A percentile compares a stretch with the other conserved stretches of the same genome.
These are phyloP conservation scores for Penicillium maclennaniae DNA, from an alignment of 495 filamentous ascomycete species.

Conservation along the genomic window DNA sequence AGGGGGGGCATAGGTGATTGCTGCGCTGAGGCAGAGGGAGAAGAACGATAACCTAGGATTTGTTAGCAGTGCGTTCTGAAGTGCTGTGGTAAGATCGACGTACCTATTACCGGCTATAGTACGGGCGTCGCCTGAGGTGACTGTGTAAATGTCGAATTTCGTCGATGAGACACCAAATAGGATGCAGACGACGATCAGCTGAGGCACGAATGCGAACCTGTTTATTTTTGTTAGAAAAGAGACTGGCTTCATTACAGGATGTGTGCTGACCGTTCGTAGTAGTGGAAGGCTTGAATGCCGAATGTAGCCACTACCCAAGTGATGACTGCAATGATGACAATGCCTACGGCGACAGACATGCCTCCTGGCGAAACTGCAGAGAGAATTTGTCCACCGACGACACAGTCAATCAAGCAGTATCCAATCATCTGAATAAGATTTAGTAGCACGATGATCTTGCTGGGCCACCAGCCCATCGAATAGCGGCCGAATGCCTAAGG, in stretches of 20 bases:
- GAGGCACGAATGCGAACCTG: conserved; percentile 66
- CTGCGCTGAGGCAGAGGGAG: conserved; percentile 59
- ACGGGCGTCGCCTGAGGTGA: conserved; percentile 44
- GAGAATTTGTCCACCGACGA: conserved; percentile 71
- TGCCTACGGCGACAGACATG: conserved; percentile 66
- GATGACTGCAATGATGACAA: conserved; percentile 64
- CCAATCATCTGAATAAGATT: conserved; percentile 71
- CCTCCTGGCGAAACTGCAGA: conserved; percentile 61
- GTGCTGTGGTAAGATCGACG: background rate
- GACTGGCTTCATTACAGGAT: too few species aligned
- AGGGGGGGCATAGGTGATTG: conserved; percentile 60
- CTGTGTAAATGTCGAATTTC: conserved; percentile 56
- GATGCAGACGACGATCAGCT: conserved; percentile 61
- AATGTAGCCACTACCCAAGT: conserved; percentile 67
- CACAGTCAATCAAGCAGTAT: conserved; percentile 65
- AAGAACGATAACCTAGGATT: conserved; percentile 58
- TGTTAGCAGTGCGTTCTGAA: background rate
- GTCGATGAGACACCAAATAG: conserved; percentile 63
- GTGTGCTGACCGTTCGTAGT: conserved; percentile 58
- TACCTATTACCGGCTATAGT: conserved; percentile 56
- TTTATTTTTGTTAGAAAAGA: background rate
- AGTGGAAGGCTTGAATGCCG: conserved; percentile 68
- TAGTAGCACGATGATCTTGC: conserved; percentile 66
- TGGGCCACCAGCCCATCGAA: conserved; percentile 78
- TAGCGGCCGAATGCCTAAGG: conserved; percentile 61